Evolutionary conservation across 2,329 filamentous ascomycete species (phyloP), one percentile per base, ranked within the genome.

Genomic region (Aspergillus ochraceus): DNA sequence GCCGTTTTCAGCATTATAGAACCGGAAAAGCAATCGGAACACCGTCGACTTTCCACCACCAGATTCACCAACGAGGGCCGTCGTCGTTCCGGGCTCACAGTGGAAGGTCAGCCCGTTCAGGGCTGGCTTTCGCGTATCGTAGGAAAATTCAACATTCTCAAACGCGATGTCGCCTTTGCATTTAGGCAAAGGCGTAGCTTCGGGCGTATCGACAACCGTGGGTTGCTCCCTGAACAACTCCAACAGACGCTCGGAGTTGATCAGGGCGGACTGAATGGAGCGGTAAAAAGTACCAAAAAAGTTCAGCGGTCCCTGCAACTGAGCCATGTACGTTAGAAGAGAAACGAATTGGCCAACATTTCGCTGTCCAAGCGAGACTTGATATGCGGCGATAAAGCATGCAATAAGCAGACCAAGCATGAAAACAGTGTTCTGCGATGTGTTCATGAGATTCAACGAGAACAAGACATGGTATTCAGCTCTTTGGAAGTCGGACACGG

Each of bases 31-130:
- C 52, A 98, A 85, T 54, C 95, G 90, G 81, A 99, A 97, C 26
- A 99, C 86, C 0, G 95, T 99, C 2, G 94, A 98, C 76, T 99
- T 99, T 66, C 95, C 95, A 60, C 95, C 95, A 50, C 95, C 95
- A 32, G 94, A 98, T 75, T 98, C 94, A 64, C 95, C 95, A 19
- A 99, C 95, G 64, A 99, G 88, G 0, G 95, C 95, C 6, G 94
- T 99, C 0, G 93, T 98, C 0, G 92, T 97, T 55, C 95, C 95
- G 2, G 95, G 93, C 19, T 81, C 80, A 74, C 93, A 97, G 64
- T 89, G 88, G 76, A 99, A 98, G 64, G 86, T 89, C 52, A 99
- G 83, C 50, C 92, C 88, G 64, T 90, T 88, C 63, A 99, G 79
- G 1, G 95, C 95, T 6, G 92, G 89, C 73, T 92, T 93, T 55